Evolutionary conservation across 345 rosid species (phyloP), one percentile per base, ranked within the genome.

Genomic region (Citrus australasica): DNA sequence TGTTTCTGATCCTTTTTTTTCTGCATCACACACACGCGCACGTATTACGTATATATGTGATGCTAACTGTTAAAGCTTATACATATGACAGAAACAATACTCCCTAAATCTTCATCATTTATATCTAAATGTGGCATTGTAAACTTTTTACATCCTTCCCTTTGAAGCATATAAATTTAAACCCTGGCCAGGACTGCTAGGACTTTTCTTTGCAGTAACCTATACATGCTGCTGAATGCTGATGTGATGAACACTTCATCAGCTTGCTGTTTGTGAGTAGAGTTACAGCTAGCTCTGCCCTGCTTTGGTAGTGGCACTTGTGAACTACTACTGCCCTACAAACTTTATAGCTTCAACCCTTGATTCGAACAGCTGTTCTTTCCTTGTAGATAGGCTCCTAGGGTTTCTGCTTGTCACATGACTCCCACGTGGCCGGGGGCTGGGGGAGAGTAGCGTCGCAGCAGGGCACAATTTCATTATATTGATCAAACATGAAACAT

Each of bases 241-340:
- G 75, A 53, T 53, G 22, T 69, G 85, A 77, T 78, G 85, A 80
- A 53, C 6, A 66, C 69, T 66, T 66, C 84, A 80, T 81, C 84
- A 81, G 79, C 83, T 79, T 73, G 58, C 64, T 28, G 48, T 40
- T 37, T 7, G 24, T 71, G 73, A 37, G 27, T 58, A 62, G 63
- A 28, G 66, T 60, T 73, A 46, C 51, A 46, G 51, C 51, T 46
- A 46, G 5, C 51, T 46, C 17, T 46, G 51, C 17, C 51, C 51
- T 46, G 5, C 51, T 11, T 46, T 13, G 51, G 51, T 13, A 46
- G 27, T 58, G 53, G 71, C 80, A 69, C 48, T 35, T 3, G 17
- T 22, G 63, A 24, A 1, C 6, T 3, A 9, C 63, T 42, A 42
- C 53, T 58, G 37, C 82, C 16, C 37, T 22, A 30, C 63, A 35